These are phyloP conservation scores for Fusarium sp. DNA, from an alignment of 2,329 filamentous ascomycete genomes.

Conservation along the genomic window DNA sequence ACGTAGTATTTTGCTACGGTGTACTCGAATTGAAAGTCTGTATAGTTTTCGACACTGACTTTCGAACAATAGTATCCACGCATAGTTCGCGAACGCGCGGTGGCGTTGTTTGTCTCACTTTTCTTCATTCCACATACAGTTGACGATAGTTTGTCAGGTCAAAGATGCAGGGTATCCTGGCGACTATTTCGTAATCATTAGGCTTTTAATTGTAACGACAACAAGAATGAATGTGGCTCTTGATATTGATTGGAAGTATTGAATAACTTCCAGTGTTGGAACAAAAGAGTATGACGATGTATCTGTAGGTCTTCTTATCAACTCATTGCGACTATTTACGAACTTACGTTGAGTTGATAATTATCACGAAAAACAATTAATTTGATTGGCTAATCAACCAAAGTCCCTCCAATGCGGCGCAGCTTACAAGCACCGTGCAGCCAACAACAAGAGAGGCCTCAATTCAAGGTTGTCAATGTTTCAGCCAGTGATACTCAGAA, in stretches of 20 bases:
- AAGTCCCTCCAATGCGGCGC: background rate
- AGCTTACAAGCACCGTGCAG: background rate
- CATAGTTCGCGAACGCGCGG: background rate
- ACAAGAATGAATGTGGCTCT: too few relatives aligned
- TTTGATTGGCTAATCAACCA: conserved; percentile 18
- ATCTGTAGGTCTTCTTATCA: background rate
- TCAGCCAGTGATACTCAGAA: background rate
- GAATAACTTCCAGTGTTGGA: too few relatives aligned
- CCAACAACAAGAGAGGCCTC: background rate
- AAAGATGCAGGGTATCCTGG: background rate
- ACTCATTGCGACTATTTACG: too few relatives aligned
- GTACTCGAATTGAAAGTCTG: background rate
- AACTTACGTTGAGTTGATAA: background rate
- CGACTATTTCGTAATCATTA: background rate
- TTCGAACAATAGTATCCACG: background rate
- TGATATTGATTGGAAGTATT: background rate
- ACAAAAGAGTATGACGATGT: too few relatives aligned
- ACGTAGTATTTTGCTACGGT: background rate
- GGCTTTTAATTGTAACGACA: background rate
- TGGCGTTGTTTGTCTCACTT: background rate
- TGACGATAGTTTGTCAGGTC: too few relatives aligned
- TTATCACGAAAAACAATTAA: background rate
- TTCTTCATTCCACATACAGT: background rate
- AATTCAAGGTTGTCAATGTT: background rate
- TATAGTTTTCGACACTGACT: background rate